phyloP scores from a whole-genome alignment of 257 asterid genomes.

The Solanum appendiculatum region DNA sequence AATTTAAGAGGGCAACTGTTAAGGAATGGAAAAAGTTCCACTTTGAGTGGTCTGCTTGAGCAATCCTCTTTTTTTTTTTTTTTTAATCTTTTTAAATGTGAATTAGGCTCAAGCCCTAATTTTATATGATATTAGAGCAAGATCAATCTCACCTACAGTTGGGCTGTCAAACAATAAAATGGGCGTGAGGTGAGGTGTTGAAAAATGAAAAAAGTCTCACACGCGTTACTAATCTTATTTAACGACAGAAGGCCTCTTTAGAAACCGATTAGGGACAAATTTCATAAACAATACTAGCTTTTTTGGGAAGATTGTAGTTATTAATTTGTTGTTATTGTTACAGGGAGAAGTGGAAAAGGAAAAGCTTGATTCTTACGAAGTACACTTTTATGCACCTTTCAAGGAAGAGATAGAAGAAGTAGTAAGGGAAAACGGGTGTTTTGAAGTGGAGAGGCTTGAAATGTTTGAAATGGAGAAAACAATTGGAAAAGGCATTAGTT shows the following conservation, averaged over 20 bases:
- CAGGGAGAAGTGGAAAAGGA: slow-evolving; percentile 66
- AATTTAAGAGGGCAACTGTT: not conserved
- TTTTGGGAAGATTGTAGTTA: not conserved
- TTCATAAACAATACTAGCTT: not conserved
- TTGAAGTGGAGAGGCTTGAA: slow-evolving; percentile 42
- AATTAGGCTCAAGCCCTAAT: not conserved
- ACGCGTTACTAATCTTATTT: not conserved
- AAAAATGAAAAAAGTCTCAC: not conserved
- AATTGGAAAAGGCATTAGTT: slow-evolving; percentile 24
- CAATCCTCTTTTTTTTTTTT: not conserved
- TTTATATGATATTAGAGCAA: not conserved
- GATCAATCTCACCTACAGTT: no score
- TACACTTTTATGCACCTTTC: slow-evolving; percentile 74
- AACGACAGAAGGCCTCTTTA: not conserved
- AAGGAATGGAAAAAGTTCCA: not conserved
- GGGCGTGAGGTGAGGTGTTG: no score
- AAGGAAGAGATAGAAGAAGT: slow-evolving; percentile 59
- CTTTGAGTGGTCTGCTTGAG: not conserved
- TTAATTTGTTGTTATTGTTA: not conserved
- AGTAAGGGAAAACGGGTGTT: slow-evolving; percentile 44
- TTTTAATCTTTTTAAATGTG: not conserved
- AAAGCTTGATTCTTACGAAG: slow-evolving; percentile 53
- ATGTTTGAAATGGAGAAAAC: slow-evolving; percentile 44
- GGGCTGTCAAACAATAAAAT: no score
- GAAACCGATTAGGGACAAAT: not conserved